These are phyloP conservation scores for Strigomonas culicis DNA, from an alignment of 208 protist genomes.

Conservation along the genomic window DNA sequence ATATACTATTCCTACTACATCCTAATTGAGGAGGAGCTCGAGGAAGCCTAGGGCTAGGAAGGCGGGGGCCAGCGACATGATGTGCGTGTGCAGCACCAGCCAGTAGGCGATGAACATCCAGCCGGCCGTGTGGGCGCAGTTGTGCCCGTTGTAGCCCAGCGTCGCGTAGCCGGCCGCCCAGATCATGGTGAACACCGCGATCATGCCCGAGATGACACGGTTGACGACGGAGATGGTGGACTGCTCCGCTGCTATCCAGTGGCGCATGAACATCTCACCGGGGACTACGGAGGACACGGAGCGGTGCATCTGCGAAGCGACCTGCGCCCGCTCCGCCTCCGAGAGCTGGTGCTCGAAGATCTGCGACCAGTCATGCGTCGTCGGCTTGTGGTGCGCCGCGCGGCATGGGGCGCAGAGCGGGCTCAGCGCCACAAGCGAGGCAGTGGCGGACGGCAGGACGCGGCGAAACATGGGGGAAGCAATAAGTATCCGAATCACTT, in stretches of 20 bases:
- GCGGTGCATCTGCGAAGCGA: conserved; percentile 57
- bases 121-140: conserved; percentile 64
- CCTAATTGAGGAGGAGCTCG: conserved; percentile 74
- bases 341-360: conserved; percentile 51
- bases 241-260: conserved; percentile 89
- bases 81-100: conserved; percentile 81
- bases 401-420: conserved; percentile 29
- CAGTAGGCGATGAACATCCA: conserved; percentile 86
- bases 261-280: conserved; percentile 91
- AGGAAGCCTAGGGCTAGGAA: conserved; percentile 36
- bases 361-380: conserved; percentile 75
- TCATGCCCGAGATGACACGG: conserved; percentile 81
- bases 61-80: conserved; percentile 49
- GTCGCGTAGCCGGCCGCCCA: conserved; percentile 82
- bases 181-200: conserved; percentile 77
- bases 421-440: conserved; percentile 11
- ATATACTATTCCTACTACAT: not conserved
- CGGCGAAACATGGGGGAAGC: conserved; percentile 49
- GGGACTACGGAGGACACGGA: conserved; percentile 82
- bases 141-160: conserved; percentile 86
- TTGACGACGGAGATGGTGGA: conserved; percentile 84
- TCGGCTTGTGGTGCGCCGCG: conserved; percentile 56
- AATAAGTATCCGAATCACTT: not conserved
- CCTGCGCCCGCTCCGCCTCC: conserved; percentile 33
- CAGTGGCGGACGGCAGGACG: conserved; percentile 26